phyloP scores from a whole-genome alignment of 352 stramenopile genomes.

The Peronospora belbahrii region DNA sequence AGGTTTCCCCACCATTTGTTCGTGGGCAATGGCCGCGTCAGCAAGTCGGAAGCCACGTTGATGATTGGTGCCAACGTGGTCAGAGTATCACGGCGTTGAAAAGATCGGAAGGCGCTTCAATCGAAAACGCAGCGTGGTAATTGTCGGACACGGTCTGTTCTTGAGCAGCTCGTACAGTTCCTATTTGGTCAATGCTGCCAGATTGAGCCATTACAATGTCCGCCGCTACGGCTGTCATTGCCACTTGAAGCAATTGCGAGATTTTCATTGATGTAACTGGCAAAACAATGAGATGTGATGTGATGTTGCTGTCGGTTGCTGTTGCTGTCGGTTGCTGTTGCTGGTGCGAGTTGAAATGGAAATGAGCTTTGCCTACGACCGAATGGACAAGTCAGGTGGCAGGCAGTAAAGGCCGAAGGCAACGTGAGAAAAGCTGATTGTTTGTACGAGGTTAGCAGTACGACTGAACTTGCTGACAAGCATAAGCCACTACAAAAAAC shows the following conservation, averaged over 20 bases:
- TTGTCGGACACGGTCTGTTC: slow-evolving; percentile 6
- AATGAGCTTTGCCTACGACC: slow-evolving; percentile 16
- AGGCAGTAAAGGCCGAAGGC: background rate
- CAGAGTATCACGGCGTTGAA: slow-evolving; percentile 42
- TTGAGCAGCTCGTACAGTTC: slow-evolving; percentile 12
- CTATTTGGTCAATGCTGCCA: slow-evolving; percentile 16
- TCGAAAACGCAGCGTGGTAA: slow-evolving; percentile 43
- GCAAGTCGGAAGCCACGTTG: slow-evolving; percentile 44
- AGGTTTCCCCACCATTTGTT: slow-evolving; percentile 85
- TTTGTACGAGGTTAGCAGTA: slow-evolving; percentile 1
- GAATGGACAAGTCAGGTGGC: slow-evolving; percentile 7
- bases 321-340: slow-evolving; percentile 4
- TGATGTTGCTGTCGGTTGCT: slow-evolving; percentile 1
- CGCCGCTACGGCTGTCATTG: slow-evolving; percentile 3
- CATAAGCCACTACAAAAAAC: slow-evolving; percentile 16
- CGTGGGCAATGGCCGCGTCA: slow-evolving; percentile 51
- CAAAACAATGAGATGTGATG: slow-evolving; percentile 2
- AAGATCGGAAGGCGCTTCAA: slow-evolving; percentile 41
- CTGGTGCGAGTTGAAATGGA: slow-evolving; percentile 17
- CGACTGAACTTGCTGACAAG: slow-evolving; percentile 5
- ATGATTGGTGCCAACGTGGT: slow-evolving; percentile 50
- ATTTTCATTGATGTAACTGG: slow-evolving; percentile 20
- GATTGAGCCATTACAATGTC: slow-evolving; percentile 18
- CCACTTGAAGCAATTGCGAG: slow-evolving; percentile 19
- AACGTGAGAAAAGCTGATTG: background rate